These are phyloP conservation scores for Paraconiothyrium sp. DNA, from an alignment of 2,329 filamentous ascomycete species.

Conservation along the genomic window DNA sequence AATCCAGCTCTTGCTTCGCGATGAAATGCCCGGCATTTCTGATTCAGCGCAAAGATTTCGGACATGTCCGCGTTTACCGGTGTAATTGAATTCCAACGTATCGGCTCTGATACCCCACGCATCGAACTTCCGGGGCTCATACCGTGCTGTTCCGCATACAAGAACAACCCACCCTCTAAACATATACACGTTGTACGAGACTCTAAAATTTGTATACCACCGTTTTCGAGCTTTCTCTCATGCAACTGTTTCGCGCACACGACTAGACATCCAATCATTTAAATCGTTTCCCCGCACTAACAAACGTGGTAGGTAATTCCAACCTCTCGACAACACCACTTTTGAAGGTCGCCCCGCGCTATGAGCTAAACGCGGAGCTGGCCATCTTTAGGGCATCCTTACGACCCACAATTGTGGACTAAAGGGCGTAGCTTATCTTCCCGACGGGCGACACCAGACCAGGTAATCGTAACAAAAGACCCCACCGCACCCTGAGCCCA, in stretches of 20 bases:
- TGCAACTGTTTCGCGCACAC: neutral
- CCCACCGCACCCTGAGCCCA: neutral
- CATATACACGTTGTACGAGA: too few species aligned
- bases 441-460: neutral
- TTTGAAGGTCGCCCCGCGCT: slow-evolving; percentile 1
- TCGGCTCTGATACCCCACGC: too few species aligned
- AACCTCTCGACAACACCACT: slow-evolving; percentile 9
- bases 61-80: too few species aligned
- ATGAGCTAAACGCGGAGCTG: neutral
- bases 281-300: slow-evolving; percentile 14
- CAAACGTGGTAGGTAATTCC: slow-evolving; percentile 4
- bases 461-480: neutral
- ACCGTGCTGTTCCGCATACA: too few species aligned
- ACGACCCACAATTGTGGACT: neutral
- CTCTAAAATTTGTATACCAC: neutral
- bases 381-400: slow-evolving; percentile 7
- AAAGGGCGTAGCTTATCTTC: slow-evolving; percentile 3
- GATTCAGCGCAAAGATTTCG: too few species aligned
- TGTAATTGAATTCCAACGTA: too few species aligned
- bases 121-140: too few species aligned
- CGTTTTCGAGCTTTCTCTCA: neutral
- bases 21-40: neutral
- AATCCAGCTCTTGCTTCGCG: neutral
- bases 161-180: too few species aligned
- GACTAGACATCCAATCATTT: slow-evolving; percentile 2